Conservation (phyloP, 441 rosid species). For the Rhodomyrtus psidioides region DNA sequence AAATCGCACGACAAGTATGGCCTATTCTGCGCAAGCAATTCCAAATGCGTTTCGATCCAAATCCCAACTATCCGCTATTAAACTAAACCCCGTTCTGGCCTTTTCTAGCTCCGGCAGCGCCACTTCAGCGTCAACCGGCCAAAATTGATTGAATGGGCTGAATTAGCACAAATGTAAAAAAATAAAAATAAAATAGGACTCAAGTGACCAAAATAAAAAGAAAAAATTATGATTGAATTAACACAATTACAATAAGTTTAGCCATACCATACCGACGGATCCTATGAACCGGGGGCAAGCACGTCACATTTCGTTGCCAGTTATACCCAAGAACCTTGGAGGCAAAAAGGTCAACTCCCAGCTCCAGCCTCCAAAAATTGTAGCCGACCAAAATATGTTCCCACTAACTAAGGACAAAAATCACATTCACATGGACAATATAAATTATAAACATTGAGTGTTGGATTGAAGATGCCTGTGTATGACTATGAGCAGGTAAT, state of each 20-base stretch:
- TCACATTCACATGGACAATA: background rate
- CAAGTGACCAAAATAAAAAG: too few species aligned
- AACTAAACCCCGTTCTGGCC: background rate
- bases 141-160: fast-evolving
- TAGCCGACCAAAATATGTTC: background rate
- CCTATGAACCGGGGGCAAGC: background rate
- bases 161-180: too few species aligned
- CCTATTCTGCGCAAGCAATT: background rate
- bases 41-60: background rate
- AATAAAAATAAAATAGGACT: too few species aligned
- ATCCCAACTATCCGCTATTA: background rate
- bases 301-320: background rate
- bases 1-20: background rate
- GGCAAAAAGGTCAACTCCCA: background rate
- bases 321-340: background rate
- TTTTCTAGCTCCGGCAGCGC: background rate
- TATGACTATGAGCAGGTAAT: background rate
- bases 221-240: too few species aligned
- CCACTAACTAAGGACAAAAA: background rate
- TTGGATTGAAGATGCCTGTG: background rate
- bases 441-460: background rate
- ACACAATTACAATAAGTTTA: too few species aligned
- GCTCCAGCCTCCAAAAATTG: background rate
- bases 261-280: background rate
- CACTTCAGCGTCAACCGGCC: too few species aligned